A percentile compares a stretch with the other conserved stretches of the same genome.
phyloP scores from a whole-genome alignment of 2,329 filamentous ascomycete species.

The Aspergillus sp. region DNA sequence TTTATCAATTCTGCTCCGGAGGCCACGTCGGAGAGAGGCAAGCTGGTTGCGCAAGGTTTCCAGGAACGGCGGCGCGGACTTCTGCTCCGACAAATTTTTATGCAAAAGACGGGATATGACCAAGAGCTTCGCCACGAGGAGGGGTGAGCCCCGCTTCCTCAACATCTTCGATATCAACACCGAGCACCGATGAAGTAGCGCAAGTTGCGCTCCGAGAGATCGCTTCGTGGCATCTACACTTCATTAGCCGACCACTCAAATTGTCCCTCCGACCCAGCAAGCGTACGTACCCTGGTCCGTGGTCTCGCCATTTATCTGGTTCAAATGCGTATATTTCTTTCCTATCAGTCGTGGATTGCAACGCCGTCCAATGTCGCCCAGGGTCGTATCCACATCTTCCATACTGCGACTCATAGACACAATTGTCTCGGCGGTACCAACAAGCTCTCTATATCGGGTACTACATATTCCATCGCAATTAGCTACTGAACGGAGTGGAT shows the following conservation, averaged over 20 bases:
- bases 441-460: conserved; percentile 77
- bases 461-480: conserved; percentile 35
- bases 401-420: conserved; percentile 83
- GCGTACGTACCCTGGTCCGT: conserved; percentile 37
- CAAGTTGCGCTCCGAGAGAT: conserved; percentile 56
- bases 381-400: conserved; percentile 67
- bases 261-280: background rate
- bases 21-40: conserved; percentile 60
- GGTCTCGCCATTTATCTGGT: conserved; percentile 44
- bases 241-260: conserved; percentile 15
- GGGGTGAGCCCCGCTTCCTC: conserved; percentile 49
- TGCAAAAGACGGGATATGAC: conserved; percentile 74
- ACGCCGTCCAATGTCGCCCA: conserved; percentile 70
- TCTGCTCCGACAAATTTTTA: conserved; percentile 65
- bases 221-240: conserved; percentile 42
- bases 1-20: conserved; percentile 65
- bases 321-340: conserved; percentile 61
- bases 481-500: background rate
- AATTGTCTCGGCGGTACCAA: conserved; percentile 92
- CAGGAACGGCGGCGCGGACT: conserved; percentile 52
- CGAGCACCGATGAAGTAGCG: conserved; percentile 58
- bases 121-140: conserved; percentile 67
- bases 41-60: conserved; percentile 66
- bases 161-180: conserved; percentile 54
- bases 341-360: conserved; percentile 74